phyloP scores from a whole-genome alignment of 257 asterid genomes.

The Verbascum thapsus region DNA sequence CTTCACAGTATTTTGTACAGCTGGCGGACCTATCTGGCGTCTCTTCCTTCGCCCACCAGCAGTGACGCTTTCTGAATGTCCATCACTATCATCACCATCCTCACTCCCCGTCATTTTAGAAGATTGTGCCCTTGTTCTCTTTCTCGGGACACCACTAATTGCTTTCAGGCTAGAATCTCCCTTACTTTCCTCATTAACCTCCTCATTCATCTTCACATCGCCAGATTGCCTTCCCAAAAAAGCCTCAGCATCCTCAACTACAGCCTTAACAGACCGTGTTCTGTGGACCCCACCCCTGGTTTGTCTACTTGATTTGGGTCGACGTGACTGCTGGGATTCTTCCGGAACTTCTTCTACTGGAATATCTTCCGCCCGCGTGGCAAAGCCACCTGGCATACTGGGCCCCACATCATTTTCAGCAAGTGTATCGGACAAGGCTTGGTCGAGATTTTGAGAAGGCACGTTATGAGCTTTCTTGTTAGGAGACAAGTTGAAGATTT shows the following conservation, averaged over 20 bases:
- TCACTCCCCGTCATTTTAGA: conserved; percentile 55
- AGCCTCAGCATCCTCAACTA: conserved; percentile 70
- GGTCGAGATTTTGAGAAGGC: conserved; percentile 53
- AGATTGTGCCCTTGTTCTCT: conserved; percentile 56
- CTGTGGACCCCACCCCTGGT: conserved; percentile 45
- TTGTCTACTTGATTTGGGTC: conserved; percentile 44
- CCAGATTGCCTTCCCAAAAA: conserved; percentile 47
- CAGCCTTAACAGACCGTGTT: conserved; percentile 58
- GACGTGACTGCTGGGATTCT: conserved; percentile 47
- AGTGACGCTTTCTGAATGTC: conserved; percentile 62
- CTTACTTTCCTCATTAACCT: conserved; percentile 46
- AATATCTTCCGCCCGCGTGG: conserved; percentile 22
- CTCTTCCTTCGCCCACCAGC: conserved; percentile 75
- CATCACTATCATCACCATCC: conserved; percentile 68
- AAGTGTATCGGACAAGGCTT: conserved; percentile 41
- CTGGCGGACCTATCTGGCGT: conserved; percentile 54
- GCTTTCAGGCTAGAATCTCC: conserved; percentile 48
- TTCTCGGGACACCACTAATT: conserved; percentile 44
- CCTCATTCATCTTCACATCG: conserved; percentile 34
- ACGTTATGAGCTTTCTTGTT: conserved; percentile 34
- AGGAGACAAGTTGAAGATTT: conserved; percentile 56
- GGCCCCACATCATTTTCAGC: conserved; percentile 42
- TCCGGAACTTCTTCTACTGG: conserved; percentile 44
- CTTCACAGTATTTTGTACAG: conserved; percentile 52
- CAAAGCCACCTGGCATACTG: conserved; percentile 28